A percentile compares a stretch with the other conserved stretches of the same genome.
These are phyloP conservation scores for Tetradesmus obliquus DNA, from an alignment of 139 green algal species.

Conservation along the genomic window DNA sequence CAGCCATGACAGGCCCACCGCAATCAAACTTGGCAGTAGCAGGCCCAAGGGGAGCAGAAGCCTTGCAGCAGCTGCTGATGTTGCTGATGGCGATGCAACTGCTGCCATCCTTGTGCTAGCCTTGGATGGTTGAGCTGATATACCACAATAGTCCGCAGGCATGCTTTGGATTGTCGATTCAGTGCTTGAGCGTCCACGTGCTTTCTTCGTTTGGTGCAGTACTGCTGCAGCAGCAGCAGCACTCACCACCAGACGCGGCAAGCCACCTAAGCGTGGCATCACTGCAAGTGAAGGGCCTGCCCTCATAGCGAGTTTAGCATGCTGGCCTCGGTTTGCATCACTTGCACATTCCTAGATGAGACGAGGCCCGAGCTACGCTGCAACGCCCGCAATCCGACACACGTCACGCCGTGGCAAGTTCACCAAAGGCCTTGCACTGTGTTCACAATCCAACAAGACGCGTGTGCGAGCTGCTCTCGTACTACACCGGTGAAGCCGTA, in stretches of 20 bases:
- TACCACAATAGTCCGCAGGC: neutral
- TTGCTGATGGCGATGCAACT: neutral
- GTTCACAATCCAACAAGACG: too few relatives aligned
- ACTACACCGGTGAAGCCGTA: neutral
- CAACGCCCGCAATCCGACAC: neutral
- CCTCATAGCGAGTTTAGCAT: neutral
- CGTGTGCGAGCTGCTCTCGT: too few relatives aligned
- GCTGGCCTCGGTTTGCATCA: neutral
- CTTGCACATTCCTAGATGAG: neutral
- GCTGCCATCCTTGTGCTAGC: neutral
- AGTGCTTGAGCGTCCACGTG: neutral
- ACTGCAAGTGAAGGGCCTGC: neutral
- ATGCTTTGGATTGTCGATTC: neutral
- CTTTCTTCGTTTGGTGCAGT: slow-evolving; percentile 3
- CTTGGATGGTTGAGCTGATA: neutral
- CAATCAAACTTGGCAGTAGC: neutral
- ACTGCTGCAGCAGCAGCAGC: neutral
- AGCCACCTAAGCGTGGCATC: neutral
- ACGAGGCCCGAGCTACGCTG: neutral
- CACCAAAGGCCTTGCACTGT: too few relatives aligned
- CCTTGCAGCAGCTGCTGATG: neutral
- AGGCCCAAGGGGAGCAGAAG: neutral
- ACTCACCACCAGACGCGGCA: neutral
- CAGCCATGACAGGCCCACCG: neutral
- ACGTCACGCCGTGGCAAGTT: neutral